Percentiles rank a stretch among this genome's conserved stretches.
These are phyloP conservation scores for Gossypium davidsonii DNA, from an alignment of 441 rosid species.

Conservation along the genomic window DNA sequence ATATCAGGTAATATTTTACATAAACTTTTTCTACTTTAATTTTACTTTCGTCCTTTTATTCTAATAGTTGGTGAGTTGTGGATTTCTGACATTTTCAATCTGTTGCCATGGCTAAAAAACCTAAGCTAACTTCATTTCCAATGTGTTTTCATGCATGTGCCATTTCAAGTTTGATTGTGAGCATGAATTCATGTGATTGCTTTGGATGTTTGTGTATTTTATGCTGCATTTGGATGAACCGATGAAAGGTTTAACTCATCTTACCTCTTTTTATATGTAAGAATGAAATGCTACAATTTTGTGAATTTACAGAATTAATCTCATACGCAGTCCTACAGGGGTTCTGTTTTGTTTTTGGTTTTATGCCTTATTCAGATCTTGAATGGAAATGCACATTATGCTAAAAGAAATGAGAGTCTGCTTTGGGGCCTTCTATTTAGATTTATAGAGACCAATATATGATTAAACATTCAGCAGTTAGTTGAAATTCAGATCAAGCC, in stretches of 20 bases:
- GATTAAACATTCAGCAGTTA: constrained; percentile 47
- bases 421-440: background rate
- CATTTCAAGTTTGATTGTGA: background rate
- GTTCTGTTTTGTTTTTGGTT: background rate
- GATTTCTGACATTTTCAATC: background rate
- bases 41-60: background rate
- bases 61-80: background rate
- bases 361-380: background rate
- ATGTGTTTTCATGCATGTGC: background rate
- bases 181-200: background rate
- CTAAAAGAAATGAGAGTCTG: background rate
- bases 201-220: background rate
- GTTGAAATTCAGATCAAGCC: background rate
- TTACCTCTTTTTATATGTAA: background rate
- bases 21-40: background rate
- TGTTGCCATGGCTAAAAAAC: background rate
- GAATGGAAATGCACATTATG: background rate
- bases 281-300: background rate
- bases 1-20: constrained; percentile 22
- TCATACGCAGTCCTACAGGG: background rate
- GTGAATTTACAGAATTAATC: background rate
- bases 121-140: background rate
- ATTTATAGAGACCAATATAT: constrained; percentile 44
- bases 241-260: background rate
- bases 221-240: background rate